Base-by-base conservation (phyloP, 2,329 filamentous ascomycete species). In the Fusarium protoensiforme region DNA sequence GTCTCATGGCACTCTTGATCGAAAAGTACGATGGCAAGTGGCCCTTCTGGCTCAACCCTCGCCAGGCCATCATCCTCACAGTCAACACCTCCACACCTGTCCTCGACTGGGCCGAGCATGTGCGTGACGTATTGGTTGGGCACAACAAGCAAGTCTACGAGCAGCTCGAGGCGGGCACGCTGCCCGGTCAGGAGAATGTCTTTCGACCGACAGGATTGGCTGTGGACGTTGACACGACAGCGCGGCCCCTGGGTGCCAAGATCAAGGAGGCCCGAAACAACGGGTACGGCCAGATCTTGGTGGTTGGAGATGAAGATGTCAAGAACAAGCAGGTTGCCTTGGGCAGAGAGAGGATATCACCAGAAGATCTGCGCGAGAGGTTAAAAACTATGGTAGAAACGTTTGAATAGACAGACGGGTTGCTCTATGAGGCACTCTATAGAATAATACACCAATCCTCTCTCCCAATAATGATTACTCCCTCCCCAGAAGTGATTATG, bases 41-140 rank as follows among this genome's bases (percentile, higher is more conserved):
- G 90, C 94, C 94, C 5, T 96, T 97, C 80, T 97, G 94, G 95
- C 86, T 97, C 11, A 95, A 93, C 64, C 94, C 94, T 1, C 89
- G 91, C 7, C 95, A 96, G 78, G 92, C 90, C 46, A 90, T 92
- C 53, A 88, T 97, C 64, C 82, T 96, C 35, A 93, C 93, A 0
- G 87, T 96, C 61, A 94, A 93, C 76, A 87, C 91, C 57, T 87
- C 86, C 6, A 83, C 85, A 5, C 83, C 86, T 1, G 86, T 92
- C 1, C 68, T 92, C 11, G 80, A 81, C 1, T 89, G 83, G 85
- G 88, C 83, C 24, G 84, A 80, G 66, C 80, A 82, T 46, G 82
- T 86, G 7, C 85, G 87, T 65, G 83, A 88, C 56, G 80, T 89
- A 7, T 83, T 91, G 6, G 81, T 87, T 35, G 88, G 91, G 6